Percentiles rank a stretch among this genome's conserved stretches.
Evolutionary conservation across 768 basidiomycete species (phyloP).

Genomic region (Podaxis mareebaensis): DNA sequence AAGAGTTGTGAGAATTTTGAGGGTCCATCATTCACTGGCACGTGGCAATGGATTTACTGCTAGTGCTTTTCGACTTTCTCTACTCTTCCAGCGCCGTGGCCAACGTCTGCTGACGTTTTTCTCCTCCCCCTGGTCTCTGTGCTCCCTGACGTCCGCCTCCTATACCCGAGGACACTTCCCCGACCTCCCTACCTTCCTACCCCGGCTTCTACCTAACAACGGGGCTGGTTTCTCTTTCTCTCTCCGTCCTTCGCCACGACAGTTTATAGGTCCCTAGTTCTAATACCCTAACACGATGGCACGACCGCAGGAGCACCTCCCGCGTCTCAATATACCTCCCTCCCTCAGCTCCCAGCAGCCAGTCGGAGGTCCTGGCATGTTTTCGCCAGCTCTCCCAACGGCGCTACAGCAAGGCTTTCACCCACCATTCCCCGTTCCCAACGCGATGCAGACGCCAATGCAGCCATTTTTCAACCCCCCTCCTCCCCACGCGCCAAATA

Average conservation of each 20-base stretch:
- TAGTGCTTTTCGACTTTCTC: neutral
- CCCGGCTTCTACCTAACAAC: neutral
- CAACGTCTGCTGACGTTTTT: slow-evolving; percentile 6
- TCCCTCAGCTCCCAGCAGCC: slow-evolving; percentile 59
- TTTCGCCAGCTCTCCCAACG: slow-evolving; percentile 66
- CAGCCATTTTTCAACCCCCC: slow-evolving; percentile 63
- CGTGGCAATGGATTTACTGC: slow-evolving; percentile 14
- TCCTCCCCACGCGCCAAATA: slow-evolving; percentile 49
- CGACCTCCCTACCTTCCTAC: neutral
- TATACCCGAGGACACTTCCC: neutral
- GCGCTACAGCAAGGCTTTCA: slow-evolving; percentile 59
- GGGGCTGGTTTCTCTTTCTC: neutral
- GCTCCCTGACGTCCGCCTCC: neutral
- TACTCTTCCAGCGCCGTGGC: neutral
- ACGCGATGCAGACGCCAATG: slow-evolving; percentile 69
- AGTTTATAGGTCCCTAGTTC: neutral
- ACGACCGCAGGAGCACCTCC: slow-evolving; percentile 51
- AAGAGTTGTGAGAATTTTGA: slow-evolving; percentile 7
- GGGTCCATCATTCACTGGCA: slow-evolving; percentile 7
- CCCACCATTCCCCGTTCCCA: slow-evolving; percentile 49
- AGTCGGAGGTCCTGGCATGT: slow-evolving; percentile 46
- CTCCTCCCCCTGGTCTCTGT: neutral
- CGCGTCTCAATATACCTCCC: slow-evolving; percentile 59
- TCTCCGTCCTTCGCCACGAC: neutral
- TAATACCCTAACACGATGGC: slow-evolving; percentile 31